These are phyloP conservation scores for Phialemoniopsis sp. DNA, from an alignment of 2,329 filamentous ascomycete species.

Conservation along the genomic window DNA sequence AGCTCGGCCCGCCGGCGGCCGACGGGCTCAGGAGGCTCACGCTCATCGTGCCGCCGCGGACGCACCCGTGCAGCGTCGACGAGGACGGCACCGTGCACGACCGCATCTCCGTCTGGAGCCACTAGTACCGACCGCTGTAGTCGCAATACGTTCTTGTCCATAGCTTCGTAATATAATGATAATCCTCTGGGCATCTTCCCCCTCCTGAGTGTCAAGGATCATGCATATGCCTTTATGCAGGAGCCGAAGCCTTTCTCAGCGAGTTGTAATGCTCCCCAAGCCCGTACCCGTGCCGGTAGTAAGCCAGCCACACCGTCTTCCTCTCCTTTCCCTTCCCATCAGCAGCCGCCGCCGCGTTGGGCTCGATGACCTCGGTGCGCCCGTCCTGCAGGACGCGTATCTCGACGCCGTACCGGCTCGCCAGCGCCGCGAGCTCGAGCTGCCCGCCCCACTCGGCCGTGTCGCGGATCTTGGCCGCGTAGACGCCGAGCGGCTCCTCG, in stretches of 20 bases:
- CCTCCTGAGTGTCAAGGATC: too few species aligned
- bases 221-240: too few species aligned
- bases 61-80: constrained; percentile 40
- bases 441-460: constrained; percentile 97
- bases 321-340: constrained; percentile 37
- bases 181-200: too few species aligned
- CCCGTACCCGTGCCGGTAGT: constrained; percentile 91
- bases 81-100: constrained; percentile 43
- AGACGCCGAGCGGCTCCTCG: constrained; percentile 71
- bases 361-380: constrained; percentile 69
- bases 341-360: constrained; percentile 24
- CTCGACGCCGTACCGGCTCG: constrained; percentile 72
- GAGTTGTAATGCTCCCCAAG: constrained; percentile 98
- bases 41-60: constrained; percentile 45
- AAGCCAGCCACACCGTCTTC: constrained; percentile 81
- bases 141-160: too few species aligned
- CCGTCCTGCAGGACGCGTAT: constrained; percentile 87
- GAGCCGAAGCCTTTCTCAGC: constrained; percentile 42
- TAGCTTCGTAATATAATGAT: too few species aligned
- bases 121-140: constrained; percentile 6
- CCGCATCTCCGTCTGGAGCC: constrained; percentile 51
- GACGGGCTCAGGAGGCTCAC: constrained; percentile 38
- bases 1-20: constrained; percentile 26
- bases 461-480: constrained; percentile 72
- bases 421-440: constrained; percentile 81